Evolutionary conservation across 306 rosid genomes (phyloP).

Genomic region (Aeschynomene evenia): DNA sequence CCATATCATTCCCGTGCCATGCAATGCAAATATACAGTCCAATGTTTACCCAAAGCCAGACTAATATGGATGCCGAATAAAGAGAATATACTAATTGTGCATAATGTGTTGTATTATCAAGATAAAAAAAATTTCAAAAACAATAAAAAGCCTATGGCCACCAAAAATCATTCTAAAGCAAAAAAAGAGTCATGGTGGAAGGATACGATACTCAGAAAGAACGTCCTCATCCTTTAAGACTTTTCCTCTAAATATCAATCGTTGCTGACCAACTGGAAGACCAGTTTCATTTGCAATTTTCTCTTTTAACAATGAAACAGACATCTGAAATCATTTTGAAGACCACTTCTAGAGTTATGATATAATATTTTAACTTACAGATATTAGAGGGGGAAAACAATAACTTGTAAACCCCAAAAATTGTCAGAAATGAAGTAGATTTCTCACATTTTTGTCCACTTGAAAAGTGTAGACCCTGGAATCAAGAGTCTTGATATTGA

Average conservation of each 20-base stretch:
- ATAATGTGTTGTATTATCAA: neutral
- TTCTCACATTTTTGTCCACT: slow-evolving; percentile 74
- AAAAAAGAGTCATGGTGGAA: neutral
- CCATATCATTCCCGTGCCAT: neutral
- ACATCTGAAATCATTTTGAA: slow-evolving; percentile 62
- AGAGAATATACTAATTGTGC: neutral
- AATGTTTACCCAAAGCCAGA: neutral
- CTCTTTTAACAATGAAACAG: slow-evolving; percentile 73
- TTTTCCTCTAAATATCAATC: slow-evolving; percentile 92
- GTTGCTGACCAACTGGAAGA: slow-evolving; percentile 82
- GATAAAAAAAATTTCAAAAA: slow-evolving; percentile 19
- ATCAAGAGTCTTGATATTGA: slow-evolving; percentile 89
- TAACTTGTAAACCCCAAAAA: neutral
- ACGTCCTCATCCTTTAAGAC: slow-evolving; percentile 84
- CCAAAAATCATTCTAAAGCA: neutral
- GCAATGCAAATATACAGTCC: neutral
- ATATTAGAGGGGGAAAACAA: slow-evolving; percentile 2
- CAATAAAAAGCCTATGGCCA: neutral
- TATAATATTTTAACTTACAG: neutral
- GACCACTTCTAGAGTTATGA: neutral
- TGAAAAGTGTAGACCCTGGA: slow-evolving; percentile 71
- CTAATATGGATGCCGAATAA: neutral
- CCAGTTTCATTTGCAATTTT: slow-evolving; percentile 77
- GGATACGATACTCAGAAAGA: slow-evolving; percentile 97
- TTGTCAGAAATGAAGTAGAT: neutral